A percentile compares a stretch with the other conserved stretches of the same genome.
Conservation (phyloP, 2,329 filamentous ascomycete genomes). For the Botrytis medusae region DNA sequence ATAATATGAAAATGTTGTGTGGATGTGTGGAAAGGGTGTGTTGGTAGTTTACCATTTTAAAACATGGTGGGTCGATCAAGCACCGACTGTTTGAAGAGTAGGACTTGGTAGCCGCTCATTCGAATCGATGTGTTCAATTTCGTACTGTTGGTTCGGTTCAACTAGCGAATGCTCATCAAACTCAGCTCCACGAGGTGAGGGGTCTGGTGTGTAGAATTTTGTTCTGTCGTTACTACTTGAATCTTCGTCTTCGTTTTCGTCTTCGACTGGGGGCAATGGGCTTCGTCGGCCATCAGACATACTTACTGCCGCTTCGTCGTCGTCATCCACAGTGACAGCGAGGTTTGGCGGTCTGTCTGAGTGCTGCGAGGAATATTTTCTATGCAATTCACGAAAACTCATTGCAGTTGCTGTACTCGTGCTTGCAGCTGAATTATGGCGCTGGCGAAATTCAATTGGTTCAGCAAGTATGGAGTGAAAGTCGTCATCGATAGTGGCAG, state of each 20-base stretch:
- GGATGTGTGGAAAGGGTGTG: background rate
- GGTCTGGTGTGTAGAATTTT: constrained; percentile 30
- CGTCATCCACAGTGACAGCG: constrained; percentile 43
- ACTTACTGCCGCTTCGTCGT: constrained; percentile 60
- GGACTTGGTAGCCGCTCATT: constrained; percentile 17
- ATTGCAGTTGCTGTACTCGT: constrained; percentile 65
- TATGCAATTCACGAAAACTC: constrained; percentile 64
- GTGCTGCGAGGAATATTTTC: constrained; percentile 55
- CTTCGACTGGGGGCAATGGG: constrained; percentile 53
- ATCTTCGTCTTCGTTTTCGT: constrained; percentile 32
- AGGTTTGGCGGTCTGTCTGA: constrained; percentile 40
- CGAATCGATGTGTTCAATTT: background rate
- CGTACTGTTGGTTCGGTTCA: background rate
- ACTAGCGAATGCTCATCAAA: constrained; percentile 9
- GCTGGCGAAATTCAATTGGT: constrained; percentile 44
- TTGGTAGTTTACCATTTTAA: background rate
- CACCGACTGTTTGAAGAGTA: background rate
- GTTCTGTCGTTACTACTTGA: constrained; percentile 22
- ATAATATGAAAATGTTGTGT: constrained; percentile 12
- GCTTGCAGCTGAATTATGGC: constrained; percentile 63
- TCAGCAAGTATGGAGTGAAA: constrained; percentile 53
- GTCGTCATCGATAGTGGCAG: constrained; percentile 45
- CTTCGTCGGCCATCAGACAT: constrained; percentile 59
- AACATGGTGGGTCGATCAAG: background rate
- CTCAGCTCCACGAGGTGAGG: background rate